phyloP scores from a whole-genome alignment of 352 stramenopile species.

The Globisporangium viniferum region DNA sequence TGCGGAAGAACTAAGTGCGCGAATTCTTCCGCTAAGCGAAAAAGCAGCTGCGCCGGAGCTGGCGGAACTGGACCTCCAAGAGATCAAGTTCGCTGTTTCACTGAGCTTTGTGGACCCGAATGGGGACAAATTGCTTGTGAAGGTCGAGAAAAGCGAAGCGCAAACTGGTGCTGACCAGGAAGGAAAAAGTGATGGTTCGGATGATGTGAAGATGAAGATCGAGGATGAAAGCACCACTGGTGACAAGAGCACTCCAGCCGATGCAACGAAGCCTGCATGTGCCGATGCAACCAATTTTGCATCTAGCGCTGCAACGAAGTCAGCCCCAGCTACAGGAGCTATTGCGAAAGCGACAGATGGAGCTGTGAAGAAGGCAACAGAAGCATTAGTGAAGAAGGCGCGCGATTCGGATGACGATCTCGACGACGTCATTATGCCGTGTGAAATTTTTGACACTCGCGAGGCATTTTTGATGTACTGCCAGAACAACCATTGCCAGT shows the following conservation, averaged over 20 bases:
- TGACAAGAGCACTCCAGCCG: neutral
- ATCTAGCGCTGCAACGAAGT: neutral
- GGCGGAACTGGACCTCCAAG: constrained; percentile 72
- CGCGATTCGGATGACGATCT: constrained; percentile 43
- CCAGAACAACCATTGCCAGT: constrained; percentile 87
- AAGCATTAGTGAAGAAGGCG: constrained; percentile 13
- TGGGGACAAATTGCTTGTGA: constrained; percentile 20
- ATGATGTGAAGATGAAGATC: constrained; percentile 19
- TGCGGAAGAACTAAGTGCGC: constrained; percentile 58
- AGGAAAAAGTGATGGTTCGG: constrained; percentile 8
- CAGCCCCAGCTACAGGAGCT: neutral
- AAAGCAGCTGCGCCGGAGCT: constrained; percentile 55
- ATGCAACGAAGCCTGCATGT: neutral
- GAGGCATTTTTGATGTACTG: constrained; percentile 90
- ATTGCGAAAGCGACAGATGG: constrained; percentile 17
- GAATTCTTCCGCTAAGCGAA: constrained; percentile 60
- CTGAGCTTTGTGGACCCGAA: constrained; percentile 58
- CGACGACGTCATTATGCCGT: constrained; percentile 95
- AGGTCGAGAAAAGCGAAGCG: constrained; percentile 15
- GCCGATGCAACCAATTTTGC: neutral
- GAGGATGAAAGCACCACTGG: constrained; percentile 1
- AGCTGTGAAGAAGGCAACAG: constrained; percentile 32
- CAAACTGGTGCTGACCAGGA: constrained; percentile 7
- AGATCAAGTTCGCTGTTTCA: constrained; percentile 70
- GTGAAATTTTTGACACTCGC: constrained; percentile 94